Evolutionary conservation across 139 green algal species (phyloP).

Genomic region (Zygnema circumcarinatum): DNA sequence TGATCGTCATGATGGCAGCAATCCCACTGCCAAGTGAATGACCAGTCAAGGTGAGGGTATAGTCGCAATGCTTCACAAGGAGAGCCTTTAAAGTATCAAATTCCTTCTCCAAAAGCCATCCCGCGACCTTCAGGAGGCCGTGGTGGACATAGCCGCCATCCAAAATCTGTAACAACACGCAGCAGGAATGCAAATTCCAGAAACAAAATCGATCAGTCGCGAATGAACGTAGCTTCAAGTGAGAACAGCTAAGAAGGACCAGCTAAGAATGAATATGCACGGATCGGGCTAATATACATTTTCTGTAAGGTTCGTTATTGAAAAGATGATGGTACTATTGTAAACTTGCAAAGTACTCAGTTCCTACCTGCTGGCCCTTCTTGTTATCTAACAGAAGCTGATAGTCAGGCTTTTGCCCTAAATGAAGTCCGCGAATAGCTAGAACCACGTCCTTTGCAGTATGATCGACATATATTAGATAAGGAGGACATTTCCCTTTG

Average conservation of each 20-base stretch:
- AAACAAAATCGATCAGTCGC: too few relatives aligned
- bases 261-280: too few relatives aligned
- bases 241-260: too few relatives aligned
- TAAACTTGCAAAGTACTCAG: too few relatives aligned
- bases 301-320: too few relatives aligned
- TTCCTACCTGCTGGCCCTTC: slow-evolving; percentile 31
- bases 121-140: slow-evolving; percentile 37
- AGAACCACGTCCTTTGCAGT: slow-evolving; percentile 12
- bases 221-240: too few relatives aligned
- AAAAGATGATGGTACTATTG: too few relatives aligned
- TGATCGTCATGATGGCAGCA: slow-evolving; percentile 38
- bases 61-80: slow-evolving; percentile 17
- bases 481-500: slow-evolving; percentile 26
- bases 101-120: slow-evolving; percentile 35
- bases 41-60: slow-evolving; percentile 39
- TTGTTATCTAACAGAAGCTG: slow-evolving; percentile 30
- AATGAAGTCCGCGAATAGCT: slow-evolving; percentile 34
- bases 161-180: slow-evolving; percentile 20
- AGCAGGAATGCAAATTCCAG: not conserved
- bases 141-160: slow-evolving; percentile 54
- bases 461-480: slow-evolving; percentile 48
- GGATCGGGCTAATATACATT: too few relatives aligned
- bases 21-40: slow-evolving; percentile 47
- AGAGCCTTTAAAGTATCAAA: slow-evolving; percentile 26
- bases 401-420: slow-evolving; percentile 33